Evolutionary conservation across 352 stramenopile genomes (phyloP), one percentile per base, ranked within the genome.

Genomic region (Phytophthora pini): DNA sequence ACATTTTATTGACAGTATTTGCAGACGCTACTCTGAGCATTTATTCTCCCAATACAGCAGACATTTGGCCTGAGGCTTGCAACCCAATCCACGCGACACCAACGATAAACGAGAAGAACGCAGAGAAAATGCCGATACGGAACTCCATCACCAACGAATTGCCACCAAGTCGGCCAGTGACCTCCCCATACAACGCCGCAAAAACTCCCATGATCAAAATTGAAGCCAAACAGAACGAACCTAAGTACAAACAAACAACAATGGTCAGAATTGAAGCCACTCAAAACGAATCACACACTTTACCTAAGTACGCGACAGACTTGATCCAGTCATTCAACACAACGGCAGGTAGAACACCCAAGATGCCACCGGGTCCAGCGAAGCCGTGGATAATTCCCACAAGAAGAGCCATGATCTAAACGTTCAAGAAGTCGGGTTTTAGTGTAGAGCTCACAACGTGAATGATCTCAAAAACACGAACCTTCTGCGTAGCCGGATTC

Each of bases 171-270:
- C 79, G 80, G 22, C 77, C 77, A 13, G 84, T 93, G 50, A 80
- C 43, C 48, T 89, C 84, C 31, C 93, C 90, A 61, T 97, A 97
- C 4, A 93, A 64, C 11, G 82, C 78, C 8, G 93, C 88, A 77
- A 97, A 98, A 4, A 84, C 74, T 40, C 90, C 93, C 93, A 98
- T 98, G 40, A 94, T 93, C 11, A 97, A 68, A 29, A 93, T 97
- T n/a, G 78, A 94, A 4, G 81, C 78, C n/a, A 92, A 31, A 43
- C 90, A 98, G 74, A 98, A 98, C 7, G 84, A 91, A 3, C 65
- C 79, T 2, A 98, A 68, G 70, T 97, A 97, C 15, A 32, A 78
- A 97, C 24, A 98, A 3, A 83, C 74, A 41, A 88, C 93, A 91
- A 98, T 98, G 40, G 93, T 93, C 13, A 97, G 67, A 29, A 93